Base-by-base conservation (phyloP, 441 rosid genomes). In the Metrosideros polymorpha region DNA sequence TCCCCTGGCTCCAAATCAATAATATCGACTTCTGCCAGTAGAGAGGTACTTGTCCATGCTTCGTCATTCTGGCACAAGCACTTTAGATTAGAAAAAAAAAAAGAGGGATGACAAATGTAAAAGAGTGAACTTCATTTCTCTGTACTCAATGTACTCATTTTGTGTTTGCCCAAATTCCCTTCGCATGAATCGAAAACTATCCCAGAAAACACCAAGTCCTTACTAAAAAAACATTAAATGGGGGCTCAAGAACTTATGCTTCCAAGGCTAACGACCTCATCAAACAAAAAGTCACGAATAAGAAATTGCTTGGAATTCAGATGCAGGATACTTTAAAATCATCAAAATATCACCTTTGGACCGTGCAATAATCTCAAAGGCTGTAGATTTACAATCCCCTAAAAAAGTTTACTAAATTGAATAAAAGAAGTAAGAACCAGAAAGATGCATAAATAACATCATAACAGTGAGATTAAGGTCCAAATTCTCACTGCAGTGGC, bases 1-100 rank as follows among this genome's bases (percentile, higher is more conserved):
- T 95, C 97, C n/a, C 87, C 97, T 6, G 91, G 86, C 86, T 94
- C 99, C 95, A 95, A 88, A 87, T 91, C 98, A 88, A 94, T 61
- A 54, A 85, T 88, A 85, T 89, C 90, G 29, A 92, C 88, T 87
- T 91, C 96, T 2, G 94, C 92, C 10, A 91, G 88, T 79, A 94
- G 83, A 1, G 32, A 76, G 4, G 85, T 89, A 84, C 91, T 93
- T 55, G 75, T 90, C 88, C 90, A 86, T 15, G 87, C 91, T 79
- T 89, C 89, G 47, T 90, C 97, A 90, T 91, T 89, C 99, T 97
- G 90, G n/a, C 49, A 85, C 82, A 91, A 84, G 63, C 61, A 82
- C 52, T 12, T 85, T 45, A 12, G 35, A 32, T 82, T 56, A 84
- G 29, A 24, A 12, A n/a, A 50, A 25, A 25, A 82, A 39, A 54